A percentile compares a stretch with the other conserved stretches of the same genome.
Evolutionary conservation across 108 stramenopile species (phyloP).

Genomic region (Cyclostephanos invisitatus): DNA sequence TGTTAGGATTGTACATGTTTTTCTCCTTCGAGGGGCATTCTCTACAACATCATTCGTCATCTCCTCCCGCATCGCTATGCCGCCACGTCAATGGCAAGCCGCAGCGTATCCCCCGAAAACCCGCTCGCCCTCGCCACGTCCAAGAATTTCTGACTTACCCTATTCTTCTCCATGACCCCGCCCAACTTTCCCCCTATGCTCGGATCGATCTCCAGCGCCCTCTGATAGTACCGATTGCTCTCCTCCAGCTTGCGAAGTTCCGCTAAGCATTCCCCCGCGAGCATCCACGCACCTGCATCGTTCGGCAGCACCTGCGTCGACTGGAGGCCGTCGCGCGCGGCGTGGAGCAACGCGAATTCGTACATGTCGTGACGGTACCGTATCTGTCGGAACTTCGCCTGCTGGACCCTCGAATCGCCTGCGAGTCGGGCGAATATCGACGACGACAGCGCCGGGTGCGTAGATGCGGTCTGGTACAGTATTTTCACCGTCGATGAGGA

Average conservation of each 20-base stretch:
- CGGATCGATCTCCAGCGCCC: constrained; percentile 64
- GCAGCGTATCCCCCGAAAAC: constrained; percentile 69
- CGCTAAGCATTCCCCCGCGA: constrained; percentile 70
- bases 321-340: constrained; percentile 67
- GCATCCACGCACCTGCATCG: constrained; percentile 57
- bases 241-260: constrained; percentile 76
- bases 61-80: constrained; percentile 15
- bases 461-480: constrained; percentile 52
- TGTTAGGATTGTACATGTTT: too few relatives aligned
- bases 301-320: constrained; percentile 69
- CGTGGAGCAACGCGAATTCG: constrained; percentile 75
- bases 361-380: constrained; percentile 83
- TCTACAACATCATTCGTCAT: not conserved
- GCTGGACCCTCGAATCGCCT: constrained; percentile 48
- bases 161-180: constrained; percentile 55
- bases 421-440: constrained; percentile 53
- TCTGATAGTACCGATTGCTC: constrained; percentile 63
- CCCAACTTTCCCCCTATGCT: constrained; percentile 45
- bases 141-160: constrained; percentile 60
- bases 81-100: constrained; percentile 77
- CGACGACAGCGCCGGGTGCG: constrained; percentile 40
- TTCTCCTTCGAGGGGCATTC: not conserved
- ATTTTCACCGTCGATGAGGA: constrained; percentile 39
- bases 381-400: constrained; percentile 57
- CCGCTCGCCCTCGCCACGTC: constrained; percentile 58